phyloP scores from a whole-genome alignment of 208 protist species.

The Novymonas esmeraldas region DNA sequence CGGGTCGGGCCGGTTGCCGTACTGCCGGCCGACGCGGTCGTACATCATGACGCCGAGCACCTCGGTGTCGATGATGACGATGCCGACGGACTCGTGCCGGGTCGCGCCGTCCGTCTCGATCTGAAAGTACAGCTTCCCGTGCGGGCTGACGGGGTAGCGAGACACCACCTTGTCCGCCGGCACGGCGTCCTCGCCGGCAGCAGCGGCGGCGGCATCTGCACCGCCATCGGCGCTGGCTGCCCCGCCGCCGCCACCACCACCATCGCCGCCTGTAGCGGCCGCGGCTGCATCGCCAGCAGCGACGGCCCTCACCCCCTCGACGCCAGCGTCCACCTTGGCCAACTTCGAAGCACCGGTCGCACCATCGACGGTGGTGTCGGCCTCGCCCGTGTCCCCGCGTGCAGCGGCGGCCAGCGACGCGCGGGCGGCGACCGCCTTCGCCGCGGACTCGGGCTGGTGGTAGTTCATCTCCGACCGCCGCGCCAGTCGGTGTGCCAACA shows the following conservation, averaged over 20 bases:
- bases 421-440: slow-evolving; percentile 29
- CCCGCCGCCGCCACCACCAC: not conserved
- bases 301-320: slow-evolving; percentile 5
- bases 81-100: slow-evolving; percentile 80
- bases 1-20: slow-evolving; percentile 84
- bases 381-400: slow-evolving; percentile 9
- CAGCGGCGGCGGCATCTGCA: slow-evolving; percentile 6
- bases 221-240: slow-evolving; percentile 3
- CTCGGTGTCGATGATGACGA: slow-evolving; percentile 82
- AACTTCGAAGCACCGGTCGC: slow-evolving; percentile 4
- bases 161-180: slow-evolving; percentile 41
- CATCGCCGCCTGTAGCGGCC: not conserved
- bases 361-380: slow-evolving; percentile 4
- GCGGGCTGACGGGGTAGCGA: slow-evolving; percentile 76
- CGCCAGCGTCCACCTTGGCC: slow-evolving; percentile 14
- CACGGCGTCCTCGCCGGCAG: slow-evolving; percentile 26
- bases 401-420: slow-evolving; percentile 21
- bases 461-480: slow-evolving; percentile 72
- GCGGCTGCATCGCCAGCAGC: slow-evolving; percentile 5
- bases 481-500: slow-evolving; percentile 33
- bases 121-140: slow-evolving; percentile 89
- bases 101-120: slow-evolving; percentile 83
- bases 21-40: slow-evolving; percentile 81
- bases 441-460: slow-evolving; percentile 59
- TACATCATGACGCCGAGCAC: slow-evolving; percentile 84